Evolutionary conservation across 306 rosid species (phyloP).

Genomic region (Hippophae tibetana): DNA sequence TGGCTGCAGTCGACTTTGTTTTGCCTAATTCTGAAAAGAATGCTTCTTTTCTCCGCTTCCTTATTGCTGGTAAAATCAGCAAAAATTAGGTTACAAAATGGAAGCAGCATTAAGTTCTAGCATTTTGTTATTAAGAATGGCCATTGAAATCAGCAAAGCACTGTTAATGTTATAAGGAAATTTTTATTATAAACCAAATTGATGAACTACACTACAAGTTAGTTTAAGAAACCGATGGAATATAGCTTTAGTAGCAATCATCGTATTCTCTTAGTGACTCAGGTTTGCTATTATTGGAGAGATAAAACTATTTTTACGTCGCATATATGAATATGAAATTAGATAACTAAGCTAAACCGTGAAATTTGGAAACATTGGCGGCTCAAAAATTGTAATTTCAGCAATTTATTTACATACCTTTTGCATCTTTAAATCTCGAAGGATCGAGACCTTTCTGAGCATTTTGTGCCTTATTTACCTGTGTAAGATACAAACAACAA

Average conservation of each 20-base stretch:
- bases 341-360: neutral
- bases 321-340: neutral
- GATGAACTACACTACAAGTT: too few relatives aligned
- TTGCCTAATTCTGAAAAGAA: conserved; percentile 83
- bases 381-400: conserved; percentile 1
- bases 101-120: too few relatives aligned
- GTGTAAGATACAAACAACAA: conserved; percentile 21
- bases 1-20: conserved; percentile 21
- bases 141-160: too few relatives aligned
- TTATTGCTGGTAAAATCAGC: conserved; percentile 37
- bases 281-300: neutral
- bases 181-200: too few relatives aligned
- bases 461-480: conserved; percentile 93
- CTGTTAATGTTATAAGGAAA: too few relatives aligned
- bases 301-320: neutral
- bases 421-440: conserved; percentile 67
- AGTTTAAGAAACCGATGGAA: neutral
- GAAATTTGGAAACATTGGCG: neutral
- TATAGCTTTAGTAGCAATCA: neutral
- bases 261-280: neutral
- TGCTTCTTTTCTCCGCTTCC: conserved; percentile 67
- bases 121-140: too few relatives aligned
- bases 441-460: conserved; percentile 77
- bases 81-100: too few relatives aligned
- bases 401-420: conserved; percentile 42